A percentile compares a stretch with the other conserved stretches of the same genome.
phyloP scores from a whole-genome alignment of 2,329 filamentous ascomycete genomes.

The Colletotrichum gigasporum region DNA sequence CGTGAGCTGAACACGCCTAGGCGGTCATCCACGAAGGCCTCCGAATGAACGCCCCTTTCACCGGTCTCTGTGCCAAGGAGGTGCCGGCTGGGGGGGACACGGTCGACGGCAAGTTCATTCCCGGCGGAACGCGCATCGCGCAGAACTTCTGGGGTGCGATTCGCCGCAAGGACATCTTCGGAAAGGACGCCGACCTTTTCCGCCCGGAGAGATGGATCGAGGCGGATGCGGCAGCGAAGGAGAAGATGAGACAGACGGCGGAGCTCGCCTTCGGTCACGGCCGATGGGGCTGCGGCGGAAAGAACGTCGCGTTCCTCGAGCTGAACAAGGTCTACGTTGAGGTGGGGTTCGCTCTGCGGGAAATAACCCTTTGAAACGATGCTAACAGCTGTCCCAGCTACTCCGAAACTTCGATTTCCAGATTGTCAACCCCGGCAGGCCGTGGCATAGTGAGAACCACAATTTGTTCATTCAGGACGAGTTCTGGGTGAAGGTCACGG shows the following conservation, averaged over 20 bases:
- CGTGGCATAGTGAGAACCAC: constrained; percentile 42
- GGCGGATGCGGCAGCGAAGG: constrained; percentile 35
- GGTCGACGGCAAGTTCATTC: constrained; percentile 38
- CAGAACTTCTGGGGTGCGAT: constrained; percentile 51
- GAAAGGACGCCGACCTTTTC: constrained; percentile 51
- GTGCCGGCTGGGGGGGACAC: constrained; percentile 40
- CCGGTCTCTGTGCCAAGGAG: constrained; percentile 37
- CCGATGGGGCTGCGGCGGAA: constrained; percentile 42
- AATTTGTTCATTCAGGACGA: constrained; percentile 39
- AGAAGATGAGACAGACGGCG: constrained; percentile 36
- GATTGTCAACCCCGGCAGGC: constrained; percentile 37
- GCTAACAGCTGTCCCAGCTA: constrained; percentile 29
- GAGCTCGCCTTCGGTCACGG: constrained; percentile 50
- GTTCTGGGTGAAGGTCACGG: constrained; percentile 35
- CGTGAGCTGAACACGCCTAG: constrained; percentile 44
- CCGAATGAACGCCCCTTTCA: constrained; percentile 49
- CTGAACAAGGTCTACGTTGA: constrained; percentile 53
- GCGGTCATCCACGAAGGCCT: constrained; percentile 53
- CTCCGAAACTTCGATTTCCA: constrained; percentile 39
- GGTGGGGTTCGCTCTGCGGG: constrained; percentile 39
- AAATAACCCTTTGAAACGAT: neutral
- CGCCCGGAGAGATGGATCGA: constrained; percentile 60
- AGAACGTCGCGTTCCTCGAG: constrained; percentile 52
- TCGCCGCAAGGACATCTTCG: constrained; percentile 46
- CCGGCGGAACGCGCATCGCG: constrained; percentile 41